These are phyloP conservation scores for Entomortierella parvispora DNA, from an alignment of 192 early-diverging fungal species.

Conservation along the genomic window DNA sequence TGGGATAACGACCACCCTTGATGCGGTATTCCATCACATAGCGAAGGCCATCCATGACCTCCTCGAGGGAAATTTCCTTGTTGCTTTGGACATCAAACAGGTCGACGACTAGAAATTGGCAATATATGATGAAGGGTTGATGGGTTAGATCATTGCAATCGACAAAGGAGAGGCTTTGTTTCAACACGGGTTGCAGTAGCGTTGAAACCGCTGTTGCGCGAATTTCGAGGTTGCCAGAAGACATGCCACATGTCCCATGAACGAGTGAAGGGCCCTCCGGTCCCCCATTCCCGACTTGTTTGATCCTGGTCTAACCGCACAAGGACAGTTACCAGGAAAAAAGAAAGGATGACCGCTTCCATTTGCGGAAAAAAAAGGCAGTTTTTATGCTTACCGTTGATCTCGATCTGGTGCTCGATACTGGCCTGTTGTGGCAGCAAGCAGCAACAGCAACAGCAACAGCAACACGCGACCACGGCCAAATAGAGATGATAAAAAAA, in stretches of 20 bases:
- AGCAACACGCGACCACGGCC: not conserved
- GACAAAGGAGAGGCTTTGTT: not conserved
- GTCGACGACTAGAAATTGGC: constrained; percentile 71
- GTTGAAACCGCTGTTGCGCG: no score
- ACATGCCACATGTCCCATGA: no score
- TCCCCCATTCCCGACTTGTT: not conserved
- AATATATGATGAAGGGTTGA: no score
- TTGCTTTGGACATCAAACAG: constrained; percentile 79
- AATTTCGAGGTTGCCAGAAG: no score
- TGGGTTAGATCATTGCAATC: not conserved
- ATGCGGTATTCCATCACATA: constrained; percentile 96
- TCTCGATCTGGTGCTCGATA: constrained; percentile 53
- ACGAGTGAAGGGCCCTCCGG: no score
- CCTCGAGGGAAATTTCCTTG: constrained; percentile 74
- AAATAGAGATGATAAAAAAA: no score
- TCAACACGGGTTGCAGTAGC: not conserved
- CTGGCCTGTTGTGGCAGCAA: constrained; percentile 14
- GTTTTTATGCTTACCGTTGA: constrained; percentile 27
- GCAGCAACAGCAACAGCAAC: not conserved
- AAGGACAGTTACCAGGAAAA: no score
- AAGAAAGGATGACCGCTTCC: no score
- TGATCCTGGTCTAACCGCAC: not conserved
- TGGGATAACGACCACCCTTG: constrained; percentile 83
- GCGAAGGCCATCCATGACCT: constrained; percentile 88
- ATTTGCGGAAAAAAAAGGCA: no score